Percentiles rank a stretch among this genome's conserved stretches.
phyloP scores from a whole-genome alignment of 441 rosid genomes.

The Bocquillonia castaneifolia region DNA sequence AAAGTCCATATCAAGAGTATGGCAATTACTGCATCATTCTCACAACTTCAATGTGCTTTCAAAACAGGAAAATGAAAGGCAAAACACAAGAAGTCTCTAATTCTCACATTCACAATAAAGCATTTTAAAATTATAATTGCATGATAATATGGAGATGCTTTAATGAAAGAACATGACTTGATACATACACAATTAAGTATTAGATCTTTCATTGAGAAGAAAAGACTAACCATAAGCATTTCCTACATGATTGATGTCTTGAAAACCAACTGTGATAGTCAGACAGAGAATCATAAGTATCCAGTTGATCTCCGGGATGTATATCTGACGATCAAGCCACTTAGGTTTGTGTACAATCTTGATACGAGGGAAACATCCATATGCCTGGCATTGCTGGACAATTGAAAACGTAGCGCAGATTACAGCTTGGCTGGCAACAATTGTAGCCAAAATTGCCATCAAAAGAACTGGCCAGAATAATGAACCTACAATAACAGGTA shows the following conservation, averaged over 20 bases:
- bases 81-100: neutral
- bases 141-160: neutral
- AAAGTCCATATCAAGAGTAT: too few species aligned
- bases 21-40: too few species aligned
- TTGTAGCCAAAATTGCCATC: conserved; percentile 67
- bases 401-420: conserved; percentile 70
- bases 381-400: conserved; percentile 70
- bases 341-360: conserved; percentile 80
- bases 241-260: conserved; percentile 53
- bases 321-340: conserved; percentile 73
- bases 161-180: neutral
- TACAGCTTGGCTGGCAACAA: conserved; percentile 78
- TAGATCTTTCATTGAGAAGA: neutral
- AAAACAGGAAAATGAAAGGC: neutral
- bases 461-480: conserved; percentile 69
- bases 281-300: conserved; percentile 76
- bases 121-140: neutral
- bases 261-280: conserved; percentile 54
- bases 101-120: too few species aligned
- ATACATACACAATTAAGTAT: neutral
- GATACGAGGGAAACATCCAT: conserved; percentile 88
- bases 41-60: neutral
- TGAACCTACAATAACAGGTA: conserved; percentile 37
- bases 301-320: conserved; percentile 94
- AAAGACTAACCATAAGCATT: conserved; percentile 67